Evolutionary conservation across 83 land plant species (phyloP).

Genomic region (Diphasiastrum complanatum): DNA sequence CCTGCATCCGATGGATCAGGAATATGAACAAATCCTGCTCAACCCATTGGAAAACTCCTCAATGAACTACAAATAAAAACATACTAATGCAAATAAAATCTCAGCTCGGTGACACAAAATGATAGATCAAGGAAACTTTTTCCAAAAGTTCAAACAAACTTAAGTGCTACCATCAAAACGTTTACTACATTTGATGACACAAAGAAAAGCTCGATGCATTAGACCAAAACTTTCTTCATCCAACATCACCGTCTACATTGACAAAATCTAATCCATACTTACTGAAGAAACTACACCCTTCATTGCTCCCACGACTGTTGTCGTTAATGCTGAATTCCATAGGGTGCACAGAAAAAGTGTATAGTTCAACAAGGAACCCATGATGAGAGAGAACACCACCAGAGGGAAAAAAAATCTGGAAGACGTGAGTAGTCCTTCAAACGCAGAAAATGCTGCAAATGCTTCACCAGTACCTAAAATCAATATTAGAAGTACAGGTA

Average conservation of each 20-base stretch:
- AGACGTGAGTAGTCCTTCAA: too few relatives aligned
- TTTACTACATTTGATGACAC: not conserved
- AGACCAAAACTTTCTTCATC: not conserved
- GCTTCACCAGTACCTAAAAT: too few relatives aligned
- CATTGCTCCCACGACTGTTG: constrained; percentile 30
- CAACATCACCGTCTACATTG: not conserved
- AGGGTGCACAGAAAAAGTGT: constrained; percentile 32
- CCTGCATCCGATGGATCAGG: constrained; percentile 7
- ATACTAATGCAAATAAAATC: too few relatives aligned
- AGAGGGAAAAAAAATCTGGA: constrained; percentile 21
- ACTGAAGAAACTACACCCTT: constrained; percentile 24
- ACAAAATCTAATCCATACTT: not conserved
- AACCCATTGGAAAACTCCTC: too few relatives aligned
- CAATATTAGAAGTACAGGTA: too few relatives aligned
- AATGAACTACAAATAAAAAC: too few relatives aligned
- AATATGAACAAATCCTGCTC: too few relatives aligned
- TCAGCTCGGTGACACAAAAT: too few relatives aligned
- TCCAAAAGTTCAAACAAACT: too few relatives aligned
- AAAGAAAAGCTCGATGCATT: not conserved
- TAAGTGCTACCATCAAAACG: not conserved
- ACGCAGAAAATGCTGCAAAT: too few relatives aligned
- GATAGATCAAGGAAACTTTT: too few relatives aligned
- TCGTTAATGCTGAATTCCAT: constrained; percentile 29
- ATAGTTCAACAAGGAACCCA: constrained; percentile 23
- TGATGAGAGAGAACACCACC: constrained; percentile 16